Evolutionary conservation across 2,329 filamentous ascomycete species (phyloP).

Genomic region (Exophiala bonariae): DNA sequence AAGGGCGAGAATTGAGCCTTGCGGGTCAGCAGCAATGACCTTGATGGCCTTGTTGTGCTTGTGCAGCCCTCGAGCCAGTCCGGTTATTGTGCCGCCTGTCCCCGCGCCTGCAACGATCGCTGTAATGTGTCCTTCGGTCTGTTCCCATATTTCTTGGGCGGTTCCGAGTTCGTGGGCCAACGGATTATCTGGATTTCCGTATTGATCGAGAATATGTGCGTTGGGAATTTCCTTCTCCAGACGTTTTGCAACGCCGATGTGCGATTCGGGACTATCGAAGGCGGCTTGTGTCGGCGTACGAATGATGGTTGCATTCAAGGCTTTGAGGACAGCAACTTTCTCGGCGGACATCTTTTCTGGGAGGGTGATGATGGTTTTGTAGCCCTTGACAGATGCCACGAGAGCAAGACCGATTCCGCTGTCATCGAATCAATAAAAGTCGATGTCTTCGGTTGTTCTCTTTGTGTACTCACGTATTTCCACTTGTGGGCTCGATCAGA

Average conservation of each 20-base stretch:
- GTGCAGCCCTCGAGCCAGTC: conserved; percentile 77
- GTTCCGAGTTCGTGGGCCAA: conserved; percentile 91
- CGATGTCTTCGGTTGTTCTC: background rate
- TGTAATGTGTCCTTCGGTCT: conserved; percentile 79
- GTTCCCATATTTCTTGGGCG: conserved; percentile 92
- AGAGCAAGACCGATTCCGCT: conserved; percentile 89
- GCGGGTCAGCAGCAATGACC: conserved; percentile 87
- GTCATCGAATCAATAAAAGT: conserved; percentile 2
- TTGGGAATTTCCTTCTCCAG: conserved; percentile 95
- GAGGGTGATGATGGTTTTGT: conserved; percentile 97
- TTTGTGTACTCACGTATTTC: conserved; percentile 69
- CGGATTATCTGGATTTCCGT: conserved; percentile 88
- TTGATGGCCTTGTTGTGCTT: conserved; percentile 86
- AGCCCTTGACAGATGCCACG: conserved; percentile 89
- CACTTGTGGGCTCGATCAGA: conserved; percentile 95
- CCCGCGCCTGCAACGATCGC: conserved; percentile 89
- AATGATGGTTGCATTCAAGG: conserved; percentile 95
- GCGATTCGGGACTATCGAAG: conserved; percentile 90
- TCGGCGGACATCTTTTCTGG: conserved; percentile 99
- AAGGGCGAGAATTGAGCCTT: conserved; percentile 85
- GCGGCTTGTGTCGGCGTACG: conserved; percentile 94
- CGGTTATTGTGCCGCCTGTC: conserved; percentile 93
- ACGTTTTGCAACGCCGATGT: conserved; percentile 89
- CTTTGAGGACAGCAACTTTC: conserved; percentile 92
- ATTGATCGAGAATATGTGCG: conserved; percentile 96